phyloP scores from a whole-genome alignment of 495 filamentous ascomycete species.

The Neurospora sp. region DNA sequence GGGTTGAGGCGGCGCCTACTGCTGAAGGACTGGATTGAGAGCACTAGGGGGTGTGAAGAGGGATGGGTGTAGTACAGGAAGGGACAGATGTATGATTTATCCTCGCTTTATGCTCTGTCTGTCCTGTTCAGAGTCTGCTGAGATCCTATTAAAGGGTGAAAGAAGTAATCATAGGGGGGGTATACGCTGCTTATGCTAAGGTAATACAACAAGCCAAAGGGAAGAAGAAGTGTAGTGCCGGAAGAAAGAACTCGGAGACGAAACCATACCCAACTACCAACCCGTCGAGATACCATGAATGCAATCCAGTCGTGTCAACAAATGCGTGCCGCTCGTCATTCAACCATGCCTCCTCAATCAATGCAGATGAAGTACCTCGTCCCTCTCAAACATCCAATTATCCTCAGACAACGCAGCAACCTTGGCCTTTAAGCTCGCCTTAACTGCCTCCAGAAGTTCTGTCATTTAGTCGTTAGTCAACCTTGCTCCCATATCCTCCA shows the following conservation, averaged over 20 bases:
- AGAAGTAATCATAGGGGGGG: neutral
- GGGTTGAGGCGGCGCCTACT: conserved; percentile 36
- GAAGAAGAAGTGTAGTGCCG: neutral
- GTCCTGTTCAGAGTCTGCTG: too few species aligned
- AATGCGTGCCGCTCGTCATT: neutral
- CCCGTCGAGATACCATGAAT: neutral
- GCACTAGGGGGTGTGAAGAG: neutral
- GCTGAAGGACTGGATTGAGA: conserved; percentile 44
- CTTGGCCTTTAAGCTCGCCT: conserved; percentile 61
- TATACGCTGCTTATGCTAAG: neutral
- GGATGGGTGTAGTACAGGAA: neutral
- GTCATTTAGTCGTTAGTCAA: neutral
- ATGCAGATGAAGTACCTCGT: conserved; percentile 38
- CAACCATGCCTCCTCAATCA: conserved; percentile 2
- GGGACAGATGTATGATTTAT: neutral
- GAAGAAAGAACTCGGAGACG: neutral
- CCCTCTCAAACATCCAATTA: conserved; percentile 84
- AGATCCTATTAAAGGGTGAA: neutral
- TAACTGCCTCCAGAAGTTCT: conserved; percentile 66
- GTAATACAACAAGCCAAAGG: neutral
- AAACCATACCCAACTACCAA: neutral
- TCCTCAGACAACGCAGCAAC: conserved; percentile 68
- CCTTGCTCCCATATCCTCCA: neutral
- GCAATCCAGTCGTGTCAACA: neutral
- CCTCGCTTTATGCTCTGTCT: neutral